Percentiles rank a stretch among this genome's conserved stretches.
These are phyloP conservation scores for Tulasnella sp. DNA, from an alignment of 768 basidiomycete genomes.

Conservation along the genomic window DNA sequence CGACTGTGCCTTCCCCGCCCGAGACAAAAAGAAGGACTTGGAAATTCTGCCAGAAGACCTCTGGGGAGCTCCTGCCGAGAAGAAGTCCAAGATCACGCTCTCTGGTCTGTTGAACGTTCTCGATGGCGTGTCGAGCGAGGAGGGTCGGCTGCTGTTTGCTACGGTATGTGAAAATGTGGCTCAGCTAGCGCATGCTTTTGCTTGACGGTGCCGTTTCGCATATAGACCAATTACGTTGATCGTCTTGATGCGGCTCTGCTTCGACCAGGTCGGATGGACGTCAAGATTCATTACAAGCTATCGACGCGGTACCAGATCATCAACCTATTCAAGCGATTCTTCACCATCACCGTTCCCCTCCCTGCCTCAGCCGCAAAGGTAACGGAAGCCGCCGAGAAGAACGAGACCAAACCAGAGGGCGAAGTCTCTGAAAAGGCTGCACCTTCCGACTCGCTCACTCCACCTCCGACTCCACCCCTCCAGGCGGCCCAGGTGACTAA, in stretches of 20 bases:
- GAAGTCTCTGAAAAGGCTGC: not conserved
- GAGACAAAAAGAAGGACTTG: conserved; percentile 37
- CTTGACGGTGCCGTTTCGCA: not conserved
- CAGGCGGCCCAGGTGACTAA: not conserved
- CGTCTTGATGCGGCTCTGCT: conserved; percentile 54
- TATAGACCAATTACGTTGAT: conserved; percentile 54
- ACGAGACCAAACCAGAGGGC: not conserved
- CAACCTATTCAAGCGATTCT: conserved; percentile 54
- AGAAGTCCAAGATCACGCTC: conserved; percentile 46
- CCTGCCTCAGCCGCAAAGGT: not conserved
- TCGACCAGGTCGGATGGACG: conserved; percentile 58
- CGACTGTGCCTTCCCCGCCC: conserved; percentile 55
- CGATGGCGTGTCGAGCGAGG: conserved; percentile 58
- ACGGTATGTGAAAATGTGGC: conserved; percentile 42
- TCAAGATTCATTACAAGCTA: conserved; percentile 51
- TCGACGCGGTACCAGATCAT: conserved; percentile 48
- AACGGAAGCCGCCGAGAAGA: not conserved
- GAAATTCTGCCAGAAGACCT: not conserved
- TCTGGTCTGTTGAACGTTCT: conserved; percentile 57
- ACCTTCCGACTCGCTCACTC: not conserved
- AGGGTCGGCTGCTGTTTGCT: conserved; percentile 59
- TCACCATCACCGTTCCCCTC: conserved; percentile 2
- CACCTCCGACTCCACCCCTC: conserved; percentile 13
- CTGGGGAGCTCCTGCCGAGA: conserved; percentile 29
- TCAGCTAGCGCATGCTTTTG: not conserved